Conservation (phyloP, 768 basidiomycete species). For the Tulasnella sp. region DNA sequence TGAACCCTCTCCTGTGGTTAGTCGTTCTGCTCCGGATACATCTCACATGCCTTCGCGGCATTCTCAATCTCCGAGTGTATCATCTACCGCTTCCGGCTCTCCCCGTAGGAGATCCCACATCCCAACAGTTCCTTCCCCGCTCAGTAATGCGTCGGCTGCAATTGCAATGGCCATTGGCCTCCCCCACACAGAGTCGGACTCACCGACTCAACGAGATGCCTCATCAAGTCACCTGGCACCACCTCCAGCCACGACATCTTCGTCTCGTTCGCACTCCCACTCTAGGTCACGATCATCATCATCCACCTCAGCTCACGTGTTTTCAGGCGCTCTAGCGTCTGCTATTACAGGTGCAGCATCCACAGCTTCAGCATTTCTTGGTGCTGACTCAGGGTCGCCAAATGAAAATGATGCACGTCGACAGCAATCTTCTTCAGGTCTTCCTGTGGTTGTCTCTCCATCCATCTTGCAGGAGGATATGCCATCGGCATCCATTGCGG, state of each 20-base stretch:
- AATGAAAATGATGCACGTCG: background rate
- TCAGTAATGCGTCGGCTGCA: slow-evolving; percentile 4
- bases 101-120: background rate
- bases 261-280: slow-evolving; percentile 6
- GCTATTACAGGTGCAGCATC: slow-evolving; percentile 6
- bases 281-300: background rate
- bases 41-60: background rate
- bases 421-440: background rate
- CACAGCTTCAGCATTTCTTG: background rate
- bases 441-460: slow-evolving; percentile 6
- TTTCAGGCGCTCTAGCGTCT: background rate
- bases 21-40: background rate
- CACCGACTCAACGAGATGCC: slow-evolving; percentile 4
- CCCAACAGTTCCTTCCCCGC: slow-evolving; percentile 4
- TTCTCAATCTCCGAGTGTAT: slow-evolving; percentile 1
- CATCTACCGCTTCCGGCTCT: no score
- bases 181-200: slow-evolving; percentile 1
- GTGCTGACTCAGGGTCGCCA: background rate
- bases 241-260: no score
- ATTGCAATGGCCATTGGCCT: slow-evolving; percentile 10
- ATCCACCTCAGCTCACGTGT: background rate
- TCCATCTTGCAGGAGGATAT: slow-evolving; percentile 8
- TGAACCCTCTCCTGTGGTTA: background rate
- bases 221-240: no score
- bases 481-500: background rate